phyloP scores from a whole-genome alignment of 371 early-diverging fungal genomes.

The Coemansia sp. region DNA sequence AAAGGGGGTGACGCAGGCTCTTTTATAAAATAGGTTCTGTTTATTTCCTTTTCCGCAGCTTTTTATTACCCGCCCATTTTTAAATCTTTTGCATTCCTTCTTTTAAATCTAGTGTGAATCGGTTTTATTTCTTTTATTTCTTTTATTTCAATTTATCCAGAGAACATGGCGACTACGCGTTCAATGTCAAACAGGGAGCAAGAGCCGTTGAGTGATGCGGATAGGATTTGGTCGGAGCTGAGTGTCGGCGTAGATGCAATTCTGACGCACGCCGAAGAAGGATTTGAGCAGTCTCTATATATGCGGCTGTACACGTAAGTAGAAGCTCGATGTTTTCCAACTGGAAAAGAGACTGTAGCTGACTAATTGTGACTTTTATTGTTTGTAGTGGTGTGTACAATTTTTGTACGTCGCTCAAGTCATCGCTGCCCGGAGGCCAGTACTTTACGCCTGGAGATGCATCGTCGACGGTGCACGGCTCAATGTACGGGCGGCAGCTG shows the following conservation, averaged over 20 bases:
- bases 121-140: no score
- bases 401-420: slow-evolving; percentile 35
- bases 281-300: slow-evolving; percentile 70
- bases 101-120: not conserved
- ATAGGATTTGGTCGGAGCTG: slow-evolving; percentile 64
- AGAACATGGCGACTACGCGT: not conserved
- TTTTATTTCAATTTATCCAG: not conserved
- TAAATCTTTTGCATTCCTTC: not conserved
- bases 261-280: slow-evolving; percentile 72
- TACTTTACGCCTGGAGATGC: slow-evolving; percentile 29
- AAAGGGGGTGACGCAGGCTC: not conserved
- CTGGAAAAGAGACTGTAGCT: not conserved
- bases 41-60: not conserved
- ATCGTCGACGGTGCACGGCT: slow-evolving; percentile 62
- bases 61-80: not conserved
- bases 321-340: not conserved
- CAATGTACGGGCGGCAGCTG: slow-evolving; percentile 82
- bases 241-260: slow-evolving; percentile 79
- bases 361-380: not conserved
- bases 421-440: slow-evolving; percentile 9
- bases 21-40: no score
- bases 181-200: not conserved
- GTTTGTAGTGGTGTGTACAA: slow-evolving; percentile 44
- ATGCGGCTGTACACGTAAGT: slow-evolving; percentile 78
- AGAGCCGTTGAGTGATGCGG: slow-evolving; percentile 13